A percentile compares a stretch with the other conserved stretches of the same genome.
Evolutionary conservation across 2,329 filamentous ascomycete genomes (phyloP).

Genomic region (Penicillium sp.): DNA sequence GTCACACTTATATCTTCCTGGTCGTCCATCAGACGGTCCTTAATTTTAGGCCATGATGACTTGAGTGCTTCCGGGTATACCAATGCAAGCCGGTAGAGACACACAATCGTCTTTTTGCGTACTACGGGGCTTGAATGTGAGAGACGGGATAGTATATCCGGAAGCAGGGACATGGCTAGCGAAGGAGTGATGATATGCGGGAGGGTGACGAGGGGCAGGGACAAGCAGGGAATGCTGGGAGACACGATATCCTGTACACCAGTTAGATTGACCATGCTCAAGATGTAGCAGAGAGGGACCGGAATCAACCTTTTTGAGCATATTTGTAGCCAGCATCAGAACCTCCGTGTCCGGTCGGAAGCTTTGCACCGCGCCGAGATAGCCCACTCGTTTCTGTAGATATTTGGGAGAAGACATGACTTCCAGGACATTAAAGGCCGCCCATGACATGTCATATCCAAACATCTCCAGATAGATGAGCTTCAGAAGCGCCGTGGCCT

Average conservation of each 20-base stretch:
- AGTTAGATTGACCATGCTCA: constrained; percentile 12
- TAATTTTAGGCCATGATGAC: constrained; percentile 94
- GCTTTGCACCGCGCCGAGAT: constrained; percentile 91
- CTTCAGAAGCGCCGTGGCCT: constrained; percentile 92
- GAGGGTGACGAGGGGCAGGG: constrained; percentile 81
- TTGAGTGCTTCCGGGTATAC: constrained; percentile 95
- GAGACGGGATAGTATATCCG: constrained; percentile 79
- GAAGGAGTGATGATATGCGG: constrained; percentile 92
- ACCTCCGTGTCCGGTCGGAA: constrained; percentile 95
- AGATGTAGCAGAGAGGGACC: not conserved
- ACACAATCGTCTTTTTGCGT: constrained; percentile 93
- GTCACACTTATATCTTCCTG: constrained; percentile 89
- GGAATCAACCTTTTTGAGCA: constrained; percentile 74
- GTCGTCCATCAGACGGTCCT: constrained; percentile 85
- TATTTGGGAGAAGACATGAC: constrained; percentile 98
- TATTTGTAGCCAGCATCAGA: constrained; percentile 92
- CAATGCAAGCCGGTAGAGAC: constrained; percentile 83
- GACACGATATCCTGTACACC: constrained; percentile 52
- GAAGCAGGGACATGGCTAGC: constrained; percentile 80
- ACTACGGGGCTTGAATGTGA: constrained; percentile 80
- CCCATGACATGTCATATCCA: constrained; percentile 99
- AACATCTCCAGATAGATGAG: constrained; percentile 98
- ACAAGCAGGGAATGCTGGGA: constrained; percentile 69
- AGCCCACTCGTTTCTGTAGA: constrained; percentile 90
- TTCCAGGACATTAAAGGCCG: constrained; percentile 94